Conservation (phyloP, 2,329 filamentous ascomycete species). For the Esteya vermicola region DNA sequence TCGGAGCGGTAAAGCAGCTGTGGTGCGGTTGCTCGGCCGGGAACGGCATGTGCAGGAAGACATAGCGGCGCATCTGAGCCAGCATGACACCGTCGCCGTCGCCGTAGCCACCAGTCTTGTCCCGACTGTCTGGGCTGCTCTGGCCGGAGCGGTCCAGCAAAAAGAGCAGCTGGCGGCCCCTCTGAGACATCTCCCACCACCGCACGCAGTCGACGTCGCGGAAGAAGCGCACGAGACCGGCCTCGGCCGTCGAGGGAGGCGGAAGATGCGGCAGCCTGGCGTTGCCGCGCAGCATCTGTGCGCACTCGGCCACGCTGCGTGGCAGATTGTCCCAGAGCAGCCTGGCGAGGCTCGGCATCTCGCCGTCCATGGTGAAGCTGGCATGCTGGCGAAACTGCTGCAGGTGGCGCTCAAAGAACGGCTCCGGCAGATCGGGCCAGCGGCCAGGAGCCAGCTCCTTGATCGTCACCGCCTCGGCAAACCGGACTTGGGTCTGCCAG, state of each 20-base stretch:
- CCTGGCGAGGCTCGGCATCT: conserved; percentile 25
- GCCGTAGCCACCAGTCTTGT: no score
- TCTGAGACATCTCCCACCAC: conserved; percentile 29
- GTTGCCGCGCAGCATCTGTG: conserved; percentile 5
- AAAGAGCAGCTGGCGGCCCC: conserved; percentile 18
- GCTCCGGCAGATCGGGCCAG: conserved; percentile 13
- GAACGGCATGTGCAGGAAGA: conserved; percentile 22
- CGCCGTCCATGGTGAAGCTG: conserved; percentile 28
- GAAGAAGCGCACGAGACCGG: conserved; percentile 22
- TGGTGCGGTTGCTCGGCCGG: not conserved
- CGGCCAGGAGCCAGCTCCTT: not conserved
- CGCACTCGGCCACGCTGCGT: conserved; percentile 5
- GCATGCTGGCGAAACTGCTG: conserved; percentile 13
- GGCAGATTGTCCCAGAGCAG: conserved; percentile 21
- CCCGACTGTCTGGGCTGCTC: no score
- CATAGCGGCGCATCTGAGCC: no score
- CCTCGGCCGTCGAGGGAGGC: not conserved
- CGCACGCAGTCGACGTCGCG: conserved; percentile 24
- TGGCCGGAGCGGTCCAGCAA: no score
- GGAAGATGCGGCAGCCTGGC: conserved; percentile 7
- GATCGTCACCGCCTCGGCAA: not conserved
- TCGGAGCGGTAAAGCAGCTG: no score
- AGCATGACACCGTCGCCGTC: conserved; percentile 19
- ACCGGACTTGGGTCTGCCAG: not conserved
- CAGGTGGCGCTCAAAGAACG: conserved; percentile 26